Evolutionary conservation across 2,329 filamentous ascomycete genomes (phyloP), one percentile per base, ranked within the genome.

Genomic region (Epichloe uncinata): DNA sequence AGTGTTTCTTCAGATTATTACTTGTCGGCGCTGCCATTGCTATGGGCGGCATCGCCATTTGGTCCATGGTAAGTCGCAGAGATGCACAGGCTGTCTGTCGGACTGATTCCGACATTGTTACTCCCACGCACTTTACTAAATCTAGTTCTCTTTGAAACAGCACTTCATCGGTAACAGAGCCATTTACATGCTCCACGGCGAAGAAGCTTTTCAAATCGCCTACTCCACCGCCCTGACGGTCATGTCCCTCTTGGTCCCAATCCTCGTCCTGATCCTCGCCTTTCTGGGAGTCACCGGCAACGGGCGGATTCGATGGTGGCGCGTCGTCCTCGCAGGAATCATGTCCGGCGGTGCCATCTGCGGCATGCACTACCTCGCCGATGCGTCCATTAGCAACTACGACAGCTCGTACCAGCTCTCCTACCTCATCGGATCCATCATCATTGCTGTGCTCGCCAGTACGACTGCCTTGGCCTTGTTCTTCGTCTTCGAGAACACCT

Each of bases 351-450:
- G 80, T 2, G 82, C 85, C 34, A 82, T 91, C 46, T 87, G 83
- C 51, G 84, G 83, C 37, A 91, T 93, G 87, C 85, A 93, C 63
- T 93, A 91, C 59, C 71, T 91, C 16, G 86, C 86, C 16, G 87
- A 93, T 61, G 77, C 84, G 22, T 87, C 86, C 42, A 87, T 90
- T 52, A 73, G 74, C 35, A 91, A 93, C 62, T 94, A 91, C 61
- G 65, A 61, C 8, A 81, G 84, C 58, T 66, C 69, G 11, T 88
- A 89, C 56, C 62, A 67, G 5, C 60, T 69, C 13, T 68, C 66
- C 20, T 79, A 81, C 58, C 74, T 94, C 9, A 67, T 82, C 4
- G 85, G 82, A 2, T 78, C 87, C 4, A 78, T 79, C 20, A 60
- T 84, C 42, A 87, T 93, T 54, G 83, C 87, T 4, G 73, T 87